These are phyloP conservation scores for Calonectria leucothoes DNA, from an alignment of 2,329 filamentous ascomycete genomes.

Conservation along the genomic window DNA sequence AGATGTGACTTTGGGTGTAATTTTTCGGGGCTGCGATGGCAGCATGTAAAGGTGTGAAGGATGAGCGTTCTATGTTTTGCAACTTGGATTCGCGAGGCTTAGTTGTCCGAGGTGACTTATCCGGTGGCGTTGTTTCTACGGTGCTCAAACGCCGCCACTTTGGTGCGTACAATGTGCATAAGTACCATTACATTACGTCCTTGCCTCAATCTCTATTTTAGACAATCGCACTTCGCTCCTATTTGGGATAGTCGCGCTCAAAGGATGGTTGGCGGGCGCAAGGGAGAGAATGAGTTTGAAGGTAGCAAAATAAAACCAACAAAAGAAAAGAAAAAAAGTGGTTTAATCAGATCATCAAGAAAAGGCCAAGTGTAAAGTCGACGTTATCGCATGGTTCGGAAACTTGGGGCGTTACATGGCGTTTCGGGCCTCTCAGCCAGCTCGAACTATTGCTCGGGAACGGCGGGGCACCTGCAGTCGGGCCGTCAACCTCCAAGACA, in stretches of 20 bases:
- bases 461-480: conserved; percentile 16
- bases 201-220: background rate
- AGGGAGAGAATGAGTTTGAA: background rate
- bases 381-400: conserved; percentile 6
- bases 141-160: background rate
- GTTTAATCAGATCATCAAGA: background rate
- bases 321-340: background rate
- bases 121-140: background rate
- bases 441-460: background rate
- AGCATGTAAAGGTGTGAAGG: background rate
- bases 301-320: background rate
- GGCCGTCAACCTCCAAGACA: conserved; percentile 12
- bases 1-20: background rate
- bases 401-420: conserved; percentile 11
- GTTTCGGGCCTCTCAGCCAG: conserved; percentile 37
- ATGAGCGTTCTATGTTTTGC: background rate
- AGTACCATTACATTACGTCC: background rate
- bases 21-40: background rate
- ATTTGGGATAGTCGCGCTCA: background rate
- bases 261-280: background rate
- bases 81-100: background rate
- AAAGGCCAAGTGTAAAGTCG: background rate
- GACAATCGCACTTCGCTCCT: background rate
- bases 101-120: background rate
- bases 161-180: background rate